Base-by-base conservation (phyloP, 1,139 yeast species). In the Geotrichum phurueaensis region DNA sequence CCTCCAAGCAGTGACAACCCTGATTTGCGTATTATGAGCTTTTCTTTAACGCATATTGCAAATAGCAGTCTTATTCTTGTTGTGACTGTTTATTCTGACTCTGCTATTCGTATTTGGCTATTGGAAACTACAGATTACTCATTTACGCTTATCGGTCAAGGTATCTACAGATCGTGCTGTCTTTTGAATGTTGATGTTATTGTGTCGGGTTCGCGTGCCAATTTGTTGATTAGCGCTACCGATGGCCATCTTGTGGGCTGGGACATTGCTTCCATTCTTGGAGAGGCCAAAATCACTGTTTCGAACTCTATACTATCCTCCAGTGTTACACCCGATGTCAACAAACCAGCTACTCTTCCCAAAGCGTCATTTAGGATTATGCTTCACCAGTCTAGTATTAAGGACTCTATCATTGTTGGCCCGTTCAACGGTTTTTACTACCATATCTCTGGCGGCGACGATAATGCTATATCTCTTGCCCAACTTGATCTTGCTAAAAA, bases 21-120 rank as follows among this genome's bases (percentile, higher is more conserved):
- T 0, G 98, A 94, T 71, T 77, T 94, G 63, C 79, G 99, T 66
- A 84, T 92, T 55, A 92, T 91, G 96, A 96, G 88, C 71, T 87
- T 90, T 70, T 85, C 62, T 6, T 33, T 64, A 22, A 20, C 58
- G 23, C 49, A 25, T 22, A 33, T 59, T 61, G 76, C 82, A 5
- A 65, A 77, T 4, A 62, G 68, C 7, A 55, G 58, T 7, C 62
- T 58, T 12, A 62, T 64, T 18, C 67, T 86, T 1, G 68, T 91
- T 7, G 81, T 82, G 0, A 82, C 91, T 0, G 96, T 87, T 0
- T 94, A 89, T 70, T 92, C 98, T 0, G 92, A 94, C 70, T 92
- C 98, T 0, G 77, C 81, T 7, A 81, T 94, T 56, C 85, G 84
- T 65, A 56, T 87, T 0, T 89, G 92, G 86, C 72, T 75, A 62